Base-by-base conservation (phyloP, 176 grass and related monocot genomes). In the Musa troglodytarum region DNA sequence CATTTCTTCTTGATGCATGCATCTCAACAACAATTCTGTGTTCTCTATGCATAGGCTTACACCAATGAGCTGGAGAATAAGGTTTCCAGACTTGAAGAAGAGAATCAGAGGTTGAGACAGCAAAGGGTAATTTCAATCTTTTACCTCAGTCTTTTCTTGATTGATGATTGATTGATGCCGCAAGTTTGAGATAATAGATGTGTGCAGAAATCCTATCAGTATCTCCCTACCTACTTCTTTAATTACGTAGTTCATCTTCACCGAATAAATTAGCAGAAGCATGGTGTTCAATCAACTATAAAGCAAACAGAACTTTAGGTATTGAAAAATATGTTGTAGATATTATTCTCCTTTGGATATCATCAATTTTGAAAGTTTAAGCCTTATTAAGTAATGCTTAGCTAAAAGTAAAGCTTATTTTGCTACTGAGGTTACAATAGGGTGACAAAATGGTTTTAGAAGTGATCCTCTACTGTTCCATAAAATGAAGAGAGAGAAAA, bases 61-160 rank as follows among this genome's bases (percentile, higher is more conserved):
- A 80, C 78, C 1, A 61, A 73, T 80, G 78, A 80, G 43, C 57
- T 80, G 43, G 78, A 80, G 78, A 80, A 80, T 43, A 80, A 80
- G 57, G 68, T 80, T 24, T 73, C 43, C 21, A 57, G 55, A 13
- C 69, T 80, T 8, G 78, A 80, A 80, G 78, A 80, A 73, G 78
- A 80, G n/a, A 80, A 80, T 28, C 68, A 80, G 49, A 72, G 29
- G 78, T 59, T 80, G 53, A 73, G 57, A 55, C 71, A 80, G 16
- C 55, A 73, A 56, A 70, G 61, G 69, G 78, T 80, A 69, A 12
- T 3, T 78, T 49, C 6, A 22, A 24, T 22, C 12, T 16, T 54
- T 43, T 43, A 43, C 50, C 7, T n/a, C 28, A 13, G 19, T 53
- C n/a, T 11, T 24, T 17, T 1, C 1, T 49, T 54, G 50, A 11